phyloP scores from a whole-genome alignment of 306 rosid genomes.

The Fragaria nilgerrensis region DNA sequence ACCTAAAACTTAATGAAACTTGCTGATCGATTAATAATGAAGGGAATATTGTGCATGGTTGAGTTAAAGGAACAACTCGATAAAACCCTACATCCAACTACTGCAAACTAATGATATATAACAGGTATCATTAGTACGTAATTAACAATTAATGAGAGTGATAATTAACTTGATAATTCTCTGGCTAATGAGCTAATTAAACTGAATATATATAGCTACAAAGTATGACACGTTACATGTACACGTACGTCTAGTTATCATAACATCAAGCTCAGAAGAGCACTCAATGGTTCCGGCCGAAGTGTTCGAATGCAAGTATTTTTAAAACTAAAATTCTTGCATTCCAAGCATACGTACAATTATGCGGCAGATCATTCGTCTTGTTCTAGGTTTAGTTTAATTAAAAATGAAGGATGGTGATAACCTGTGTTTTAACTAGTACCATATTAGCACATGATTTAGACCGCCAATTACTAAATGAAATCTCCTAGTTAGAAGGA shows the following conservation, averaged over 20 bases:
- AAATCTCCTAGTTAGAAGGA: neutral
- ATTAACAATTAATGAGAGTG: neutral
- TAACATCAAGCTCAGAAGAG: neutral
- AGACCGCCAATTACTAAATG: neutral
- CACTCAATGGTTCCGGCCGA: neutral
- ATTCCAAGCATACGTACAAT: neutral
- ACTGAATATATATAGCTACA: neutral
- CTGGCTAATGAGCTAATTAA: neutral
- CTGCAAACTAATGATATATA: neutral
- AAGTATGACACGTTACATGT: neutral
- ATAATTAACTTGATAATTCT: neutral
- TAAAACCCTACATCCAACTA: neutral
- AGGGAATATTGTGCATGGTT: neutral
- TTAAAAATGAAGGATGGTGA: neutral
- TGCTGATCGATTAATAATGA: neutral
- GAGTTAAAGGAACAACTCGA: neutral
- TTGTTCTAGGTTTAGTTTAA: neutral
- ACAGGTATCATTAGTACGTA: neutral
- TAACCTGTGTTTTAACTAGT: neutral
- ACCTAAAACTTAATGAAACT: neutral
- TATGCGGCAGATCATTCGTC: slow-evolving; percentile 4
- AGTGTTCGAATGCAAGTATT: neutral
- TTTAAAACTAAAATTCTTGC: neutral
- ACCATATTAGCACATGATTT: neutral
- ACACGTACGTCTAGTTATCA: neutral